Percentiles rank a stretch among this genome's conserved stretches.
These are phyloP conservation scores for Brassica balearica DNA, from an alignment of 441 rosid genomes.

Conservation along the genomic window DNA sequence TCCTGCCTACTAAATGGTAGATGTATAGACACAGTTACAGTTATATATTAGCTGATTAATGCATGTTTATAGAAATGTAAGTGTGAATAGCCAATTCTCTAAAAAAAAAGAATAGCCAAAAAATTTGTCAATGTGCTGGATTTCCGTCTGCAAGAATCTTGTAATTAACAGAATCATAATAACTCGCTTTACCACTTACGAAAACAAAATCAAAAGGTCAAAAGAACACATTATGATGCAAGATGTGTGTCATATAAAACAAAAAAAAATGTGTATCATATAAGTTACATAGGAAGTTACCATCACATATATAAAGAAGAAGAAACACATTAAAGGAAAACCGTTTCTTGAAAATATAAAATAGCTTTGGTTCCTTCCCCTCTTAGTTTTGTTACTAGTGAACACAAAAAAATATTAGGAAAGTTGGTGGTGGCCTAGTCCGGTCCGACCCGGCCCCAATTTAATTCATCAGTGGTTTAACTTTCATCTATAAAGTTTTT, in stretches of 20 bases:
- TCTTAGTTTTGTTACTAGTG: constrained; percentile 3
- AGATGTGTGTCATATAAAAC: constrained; percentile 15
- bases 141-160: constrained; percentile 11
- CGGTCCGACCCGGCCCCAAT: background rate
- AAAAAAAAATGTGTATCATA: no score
- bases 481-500: background rate
- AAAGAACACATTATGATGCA: constrained; percentile 34
- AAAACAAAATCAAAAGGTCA: constrained; percentile 36
- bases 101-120: background rate
- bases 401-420: background rate
- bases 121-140: constrained; percentile 16
- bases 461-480: background rate
- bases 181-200: constrained; percentile 29
- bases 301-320: no score
- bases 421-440: background rate
- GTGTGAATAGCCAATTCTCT: constrained; percentile 3
- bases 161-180: constrained; percentile 11
- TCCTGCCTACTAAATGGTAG: constrained; percentile 15
- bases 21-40: constrained; percentile 33
- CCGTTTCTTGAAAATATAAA: background rate
- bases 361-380: background rate
- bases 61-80: background rate
- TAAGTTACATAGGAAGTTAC: no score
- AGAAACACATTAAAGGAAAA: background rate
- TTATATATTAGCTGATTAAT: constrained; percentile 24